Evolutionary conservation across 768 basidiomycete genomes (phyloP).

Genomic region (Leccinum disarticulatum): DNA sequence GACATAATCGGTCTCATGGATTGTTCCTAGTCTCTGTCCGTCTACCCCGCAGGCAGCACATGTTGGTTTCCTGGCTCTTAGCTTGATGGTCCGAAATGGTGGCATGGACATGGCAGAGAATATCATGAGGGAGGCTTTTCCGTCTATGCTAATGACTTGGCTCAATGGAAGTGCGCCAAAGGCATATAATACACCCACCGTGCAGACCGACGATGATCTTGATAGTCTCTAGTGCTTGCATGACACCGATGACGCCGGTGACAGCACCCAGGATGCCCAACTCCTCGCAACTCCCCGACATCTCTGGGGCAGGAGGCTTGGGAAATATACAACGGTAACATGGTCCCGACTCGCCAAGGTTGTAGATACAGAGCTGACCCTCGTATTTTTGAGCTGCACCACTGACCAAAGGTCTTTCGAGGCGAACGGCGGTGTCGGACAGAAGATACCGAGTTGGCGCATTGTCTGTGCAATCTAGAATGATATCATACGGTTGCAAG

Average conservation of each 20-base stretch:
- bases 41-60: constrained; percentile 75
- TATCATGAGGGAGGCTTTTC: constrained; percentile 63
- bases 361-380: constrained; percentile 79
- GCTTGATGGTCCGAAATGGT: constrained; percentile 79
- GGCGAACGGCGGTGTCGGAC: constrained; percentile 76
- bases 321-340: constrained; percentile 97
- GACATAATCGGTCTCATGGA: constrained; percentile 72
- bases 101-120: constrained; percentile 69
- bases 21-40: constrained; percentile 42
- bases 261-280: constrained; percentile 86
- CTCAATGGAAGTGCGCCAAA: constrained; percentile 1
- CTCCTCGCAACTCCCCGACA: constrained; percentile 80
- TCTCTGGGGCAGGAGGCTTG: constrained; percentile 62
- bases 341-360: constrained; percentile 66
- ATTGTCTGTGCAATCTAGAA: constrained; percentile 96
- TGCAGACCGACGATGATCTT: constrained; percentile 71
- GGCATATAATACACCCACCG: constrained; percentile 39
- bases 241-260: constrained; percentile 83
- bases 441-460: constrained; percentile 89
- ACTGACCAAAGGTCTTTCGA: constrained; percentile 82
- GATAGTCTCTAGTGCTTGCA: constrained; percentile 89
- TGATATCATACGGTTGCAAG: constrained; percentile 64
- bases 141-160: constrained; percentile 40
- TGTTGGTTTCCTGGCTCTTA: constrained; percentile 66
- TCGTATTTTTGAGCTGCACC: constrained; percentile 90